Percentiles rank a stretch among this genome's conserved stretches.
These are phyloP conservation scores for Scheffersomyces parashehatae DNA, from an alignment of 1,139 yeast species.

Conservation along the genomic window DNA sequence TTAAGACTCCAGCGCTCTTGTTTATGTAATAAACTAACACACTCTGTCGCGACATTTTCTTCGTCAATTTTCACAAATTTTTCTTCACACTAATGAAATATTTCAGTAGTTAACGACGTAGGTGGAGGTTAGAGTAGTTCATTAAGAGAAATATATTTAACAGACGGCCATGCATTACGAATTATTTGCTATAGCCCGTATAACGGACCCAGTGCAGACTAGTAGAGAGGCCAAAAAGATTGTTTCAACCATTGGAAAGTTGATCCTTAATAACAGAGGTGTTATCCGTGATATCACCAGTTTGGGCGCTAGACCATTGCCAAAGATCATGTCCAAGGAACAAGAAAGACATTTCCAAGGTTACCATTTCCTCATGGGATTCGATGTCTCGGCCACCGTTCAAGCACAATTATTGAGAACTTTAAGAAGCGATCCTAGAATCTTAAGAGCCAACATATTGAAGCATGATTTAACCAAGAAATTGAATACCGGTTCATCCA, in stretches of 20 bases:
- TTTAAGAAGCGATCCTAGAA: conserved; percentile 84
- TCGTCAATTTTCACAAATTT: no score
- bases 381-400: conserved; percentile 82
- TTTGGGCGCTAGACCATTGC: conserved; percentile 76
- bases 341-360: conserved; percentile 93
- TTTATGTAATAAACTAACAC: no score
- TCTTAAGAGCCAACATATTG: conserved; percentile 73
- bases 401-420: conserved; percentile 84
- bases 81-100: not conserved
- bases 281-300: conserved; percentile 81
- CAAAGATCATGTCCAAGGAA: conserved; percentile 78
- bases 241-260: conserved; percentile 78
- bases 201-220: conserved; percentile 54
- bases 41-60: no score
- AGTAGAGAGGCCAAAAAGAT: conserved; percentile 69
- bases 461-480: conserved; percentile 61
- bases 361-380: conserved; percentile 79
- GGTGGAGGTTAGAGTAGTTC: not conserved
- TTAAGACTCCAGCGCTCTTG: no score
- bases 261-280: conserved; percentile 87
- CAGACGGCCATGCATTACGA: conserved; percentile 75
- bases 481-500: conserved; percentile 56
- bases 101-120: not conserved
- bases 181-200: conserved; percentile 85
- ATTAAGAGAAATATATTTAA: not conserved